phyloP scores from a whole-genome alignment of 2,329 filamentous ascomycete species.

The Cercospora nicotianae region DNA sequence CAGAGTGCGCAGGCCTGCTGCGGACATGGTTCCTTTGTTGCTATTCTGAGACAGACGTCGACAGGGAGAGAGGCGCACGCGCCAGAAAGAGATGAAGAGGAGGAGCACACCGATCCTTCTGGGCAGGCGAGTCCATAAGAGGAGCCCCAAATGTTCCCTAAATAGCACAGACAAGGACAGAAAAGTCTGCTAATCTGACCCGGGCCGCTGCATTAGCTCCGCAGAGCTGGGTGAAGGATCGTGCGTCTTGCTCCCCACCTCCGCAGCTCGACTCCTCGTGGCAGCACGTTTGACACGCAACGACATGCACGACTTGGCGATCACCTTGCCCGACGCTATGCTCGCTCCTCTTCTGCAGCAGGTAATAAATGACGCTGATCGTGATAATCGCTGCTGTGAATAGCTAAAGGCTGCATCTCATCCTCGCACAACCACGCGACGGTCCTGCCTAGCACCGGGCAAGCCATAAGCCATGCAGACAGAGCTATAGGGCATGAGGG shows the following conservation, averaged over 20 bases:
- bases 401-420: slow-evolving; percentile 5
- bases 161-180: slow-evolving; percentile 11
- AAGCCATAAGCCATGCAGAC: neutral
- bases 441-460: slow-evolving; percentile 3
- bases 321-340: slow-evolving; percentile 11
- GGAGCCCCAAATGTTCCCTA: slow-evolving; percentile 9
- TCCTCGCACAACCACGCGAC: slow-evolving; percentile 1
- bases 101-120: neutral
- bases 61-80: slow-evolving; percentile 10
- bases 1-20: slow-evolving; percentile 14
- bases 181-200: slow-evolving; percentile 2
- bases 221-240: slow-evolving; percentile 3
- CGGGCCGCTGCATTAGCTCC: neutral
- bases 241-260: slow-evolving; percentile 8
- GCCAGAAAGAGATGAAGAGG: slow-evolving; percentile 2
- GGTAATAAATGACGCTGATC: slow-evolving; percentile 7
- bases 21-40: slow-evolving; percentile 16
- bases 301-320: slow-evolving; percentile 9
- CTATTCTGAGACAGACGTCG: slow-evolving; percentile 17
- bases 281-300: slow-evolving; percentile 16
- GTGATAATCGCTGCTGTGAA: slow-evolving; percentile 7
- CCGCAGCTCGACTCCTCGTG: slow-evolving; percentile 16
- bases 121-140: neutral
- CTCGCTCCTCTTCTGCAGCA: neutral
- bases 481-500: neutral